Base-by-base conservation (phyloP, 129 eudicot species). In the Chrysanthemum lavandulifolium region DNA sequence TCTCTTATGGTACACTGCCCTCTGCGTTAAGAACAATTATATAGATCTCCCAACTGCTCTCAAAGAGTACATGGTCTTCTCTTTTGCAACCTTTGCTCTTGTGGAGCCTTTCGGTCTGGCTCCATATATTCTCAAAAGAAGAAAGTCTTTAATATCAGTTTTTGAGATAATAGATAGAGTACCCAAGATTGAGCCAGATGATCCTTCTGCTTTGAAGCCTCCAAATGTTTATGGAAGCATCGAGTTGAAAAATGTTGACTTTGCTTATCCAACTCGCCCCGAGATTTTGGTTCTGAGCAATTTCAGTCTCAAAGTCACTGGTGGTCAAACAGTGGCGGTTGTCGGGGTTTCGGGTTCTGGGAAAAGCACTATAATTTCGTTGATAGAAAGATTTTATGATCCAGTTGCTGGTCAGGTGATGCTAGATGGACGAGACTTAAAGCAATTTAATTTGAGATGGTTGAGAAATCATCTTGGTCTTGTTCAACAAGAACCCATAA, bases 281-380 rank as follows among this genome's bases (percentile, higher is more conserved):
- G 98, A 93, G 73, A 84, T 93, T 58, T 72, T 93, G 71, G 96
- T 93, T 8, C 79, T 93, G 62, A 93, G 97, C 73, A 93, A 93
- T 70, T 93, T 93, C 76, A 93, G 88, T 68, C 92, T 93, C 33
- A 93, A 87, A 77, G 95, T 93, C 65, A 90, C 75, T 16, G 98
- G 98, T 2, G 98, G 98, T 21, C 98, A 93, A 82, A 93, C 98
- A 6, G 89, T 93, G 3, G 98, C 98, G 13, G 96, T 93, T 31
- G 98, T 93, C 29, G 98, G 98, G 52, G 98, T 93, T 64, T 93
- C 98, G 1, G 98, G 98, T 58, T 93, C 98, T 7, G 98, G 98
- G 18, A 93, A 93, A 79, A 93, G 98, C 84, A 93, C 98, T 10
- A 93, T 93, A 65, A 84, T 93, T 55, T 93, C 98, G 13, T 67